A percentile compares a stretch with the other conserved stretches of the same genome.
Conservation (phyloP, 768 basidiomycete species). For the Boletus subcaerulescens region DNA sequence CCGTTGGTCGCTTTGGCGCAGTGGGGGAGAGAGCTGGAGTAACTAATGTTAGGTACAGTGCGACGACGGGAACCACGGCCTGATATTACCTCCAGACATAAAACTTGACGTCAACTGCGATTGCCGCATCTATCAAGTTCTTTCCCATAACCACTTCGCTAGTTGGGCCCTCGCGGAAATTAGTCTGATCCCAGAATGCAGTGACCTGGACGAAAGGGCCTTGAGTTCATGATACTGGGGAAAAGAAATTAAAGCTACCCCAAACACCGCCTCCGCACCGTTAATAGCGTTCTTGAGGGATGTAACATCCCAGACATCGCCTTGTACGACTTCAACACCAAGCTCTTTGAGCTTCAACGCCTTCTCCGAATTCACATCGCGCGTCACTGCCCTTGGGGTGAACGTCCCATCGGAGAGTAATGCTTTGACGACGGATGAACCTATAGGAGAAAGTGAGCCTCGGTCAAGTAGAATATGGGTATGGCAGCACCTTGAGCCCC, state of each 20-base stretch:
- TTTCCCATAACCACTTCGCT: conserved; percentile 27
- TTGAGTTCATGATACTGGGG: neutral
- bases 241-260: conserved; percentile 14
- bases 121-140: conserved; percentile 30
- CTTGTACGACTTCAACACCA: conserved; percentile 24
- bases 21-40: conserved; percentile 20
- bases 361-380: conserved; percentile 26
- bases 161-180: conserved; percentile 7
- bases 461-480: neutral
- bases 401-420: conserved; percentile 36
- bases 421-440: conserved; percentile 25
- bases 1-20: conserved; percentile 14
- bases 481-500: conserved; percentile 30
- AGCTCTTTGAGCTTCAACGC: conserved; percentile 21
- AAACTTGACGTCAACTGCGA: conserved; percentile 24
- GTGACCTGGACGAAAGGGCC: conserved; percentile 19
- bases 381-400: conserved; percentile 33
- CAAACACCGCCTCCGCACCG: conserved; percentile 34
- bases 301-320: conserved; percentile 21
- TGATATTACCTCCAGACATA: conserved; percentile 28
- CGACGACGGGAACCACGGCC: neutral
- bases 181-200: conserved; percentile 25
- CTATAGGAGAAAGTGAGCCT: conserved; percentile 7
- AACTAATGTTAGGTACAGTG: neutral
- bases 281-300: conserved; percentile 26